Percentiles rank a stretch among this genome's conserved stretches.
Conservation (phyloP, 768 basidiomycete species). For the Leccinum ochraceum region DNA sequence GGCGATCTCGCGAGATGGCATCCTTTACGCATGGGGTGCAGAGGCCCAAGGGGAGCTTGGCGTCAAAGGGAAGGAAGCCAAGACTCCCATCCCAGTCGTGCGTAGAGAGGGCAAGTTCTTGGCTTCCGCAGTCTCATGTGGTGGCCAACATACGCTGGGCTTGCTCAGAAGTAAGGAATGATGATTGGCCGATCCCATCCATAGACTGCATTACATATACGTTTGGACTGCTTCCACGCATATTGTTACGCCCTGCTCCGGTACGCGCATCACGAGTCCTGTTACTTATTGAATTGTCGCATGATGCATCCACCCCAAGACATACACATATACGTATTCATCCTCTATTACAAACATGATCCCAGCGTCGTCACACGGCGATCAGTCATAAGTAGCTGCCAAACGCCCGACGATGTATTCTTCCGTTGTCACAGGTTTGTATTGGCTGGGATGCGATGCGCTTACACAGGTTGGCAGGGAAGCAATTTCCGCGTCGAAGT, state of each 20-base stretch:
- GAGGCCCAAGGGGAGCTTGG: slow-evolving; percentile 80
- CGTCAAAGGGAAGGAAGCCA: slow-evolving; percentile 57
- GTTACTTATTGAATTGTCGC: slow-evolving; percentile 21
- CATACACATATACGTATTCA: slow-evolving; percentile 15
- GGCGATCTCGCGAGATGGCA: slow-evolving; percentile 65
- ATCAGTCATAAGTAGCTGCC: slow-evolving; percentile 54
- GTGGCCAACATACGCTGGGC: slow-evolving; percentile 77
- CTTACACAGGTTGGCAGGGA: slow-evolving; percentile 64
- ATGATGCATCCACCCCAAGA: slow-evolving; percentile 17
- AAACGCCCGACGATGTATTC: slow-evolving; percentile 76
- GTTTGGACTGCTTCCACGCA: slow-evolving; percentile 22
- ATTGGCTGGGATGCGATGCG: slow-evolving; percentile 55
- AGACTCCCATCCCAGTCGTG: slow-evolving; percentile 66
- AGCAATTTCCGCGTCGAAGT: slow-evolving; percentile 63
- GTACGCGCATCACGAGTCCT: slow-evolving; percentile 21
- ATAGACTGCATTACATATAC: slow-evolving; percentile 17
- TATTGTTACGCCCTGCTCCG: slow-evolving; percentile 12
- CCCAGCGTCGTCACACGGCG: neutral
- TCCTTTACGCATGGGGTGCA: slow-evolving; percentile 76
- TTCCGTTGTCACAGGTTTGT: slow-evolving; percentile 70
- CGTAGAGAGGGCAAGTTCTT: slow-evolving; percentile 68
- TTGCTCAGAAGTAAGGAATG: slow-evolving; percentile 63
- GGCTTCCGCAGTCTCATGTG: slow-evolving; percentile 57
- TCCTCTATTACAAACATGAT: slow-evolving; percentile 6
- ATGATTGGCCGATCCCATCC: slow-evolving; percentile 5